A percentile compares a stretch with the other conserved stretches of the same genome.
phyloP scores from a whole-genome alignment of 306 rosid genomes.

The Glycine latifolia region DNA sequence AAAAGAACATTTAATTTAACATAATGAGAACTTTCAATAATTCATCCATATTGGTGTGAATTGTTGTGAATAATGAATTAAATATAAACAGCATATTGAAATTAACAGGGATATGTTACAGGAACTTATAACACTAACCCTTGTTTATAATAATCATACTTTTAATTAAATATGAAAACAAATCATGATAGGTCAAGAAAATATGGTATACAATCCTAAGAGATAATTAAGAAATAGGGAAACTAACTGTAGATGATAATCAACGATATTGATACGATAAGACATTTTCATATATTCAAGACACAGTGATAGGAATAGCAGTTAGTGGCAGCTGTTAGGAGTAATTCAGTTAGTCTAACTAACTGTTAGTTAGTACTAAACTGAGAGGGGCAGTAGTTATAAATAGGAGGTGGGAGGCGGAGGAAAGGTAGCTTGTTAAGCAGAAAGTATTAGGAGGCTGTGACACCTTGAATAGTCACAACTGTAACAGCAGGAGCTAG shows the following conservation, averaged over 20 bases:
- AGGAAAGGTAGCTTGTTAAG: no score
- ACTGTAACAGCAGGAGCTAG: no score
- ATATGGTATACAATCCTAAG: not conserved
- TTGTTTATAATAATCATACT: not conserved
- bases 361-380: no score
- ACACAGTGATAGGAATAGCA: no score
- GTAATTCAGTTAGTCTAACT: no score
- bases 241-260: not conserved
- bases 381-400: no score
- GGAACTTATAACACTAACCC: not conserved
- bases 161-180: not conserved
- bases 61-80: not conserved
- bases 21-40: slow-evolving; percentile 17
- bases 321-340: no score
- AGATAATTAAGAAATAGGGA: not conserved
- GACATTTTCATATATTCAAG: not conserved
- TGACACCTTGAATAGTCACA: no score
- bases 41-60: not conserved
- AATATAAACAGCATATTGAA: not conserved
- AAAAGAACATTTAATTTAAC: slow-evolving; percentile 11
- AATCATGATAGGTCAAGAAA: not conserved
- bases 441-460: no score
- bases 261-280: not conserved
- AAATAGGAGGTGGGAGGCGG: no score
- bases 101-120: not conserved